These are phyloP conservation scores for Saccharomycopsis capsularis DNA, from an alignment of 805 yeast genomes.

Conservation along the genomic window DNA sequence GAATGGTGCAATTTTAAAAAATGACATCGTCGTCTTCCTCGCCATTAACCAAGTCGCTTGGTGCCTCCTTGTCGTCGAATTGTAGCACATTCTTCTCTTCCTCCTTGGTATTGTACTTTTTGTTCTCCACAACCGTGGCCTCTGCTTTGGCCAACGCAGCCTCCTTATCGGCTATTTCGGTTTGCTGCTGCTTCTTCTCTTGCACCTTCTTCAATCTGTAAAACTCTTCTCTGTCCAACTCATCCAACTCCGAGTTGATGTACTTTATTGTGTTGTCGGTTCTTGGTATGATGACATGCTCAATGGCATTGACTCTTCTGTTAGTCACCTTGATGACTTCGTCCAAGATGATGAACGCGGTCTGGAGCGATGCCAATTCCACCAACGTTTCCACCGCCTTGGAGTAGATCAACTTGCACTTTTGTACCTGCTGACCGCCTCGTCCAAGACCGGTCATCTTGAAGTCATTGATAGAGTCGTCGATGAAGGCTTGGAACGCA, in stretches of 20 bases:
- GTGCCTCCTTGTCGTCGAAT: slow-evolving; percentile 9
- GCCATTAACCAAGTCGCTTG: slow-evolving; percentile 27
- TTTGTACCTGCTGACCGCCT: slow-evolving; percentile 97
- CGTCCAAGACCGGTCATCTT: slow-evolving; percentile 95
- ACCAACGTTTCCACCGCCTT: slow-evolving; percentile 96
- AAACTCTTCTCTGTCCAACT: slow-evolving; percentile 96
- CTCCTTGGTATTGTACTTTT: slow-evolving; percentile 21
- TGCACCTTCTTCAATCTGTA: slow-evolving; percentile 94
- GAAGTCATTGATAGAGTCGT: slow-evolving; percentile 85
- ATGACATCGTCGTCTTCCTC: slow-evolving; percentile 30
- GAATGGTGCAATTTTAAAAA: too few species aligned
- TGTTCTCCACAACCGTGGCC: slow-evolving; percentile 23
- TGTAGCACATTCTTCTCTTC: slow-evolving; percentile 13
- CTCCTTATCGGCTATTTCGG: slow-evolving; percentile 24
- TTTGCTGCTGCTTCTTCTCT: slow-evolving; percentile 82
- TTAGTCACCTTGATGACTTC: slow-evolving; percentile 97
- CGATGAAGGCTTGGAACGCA: slow-evolving; percentile 78
- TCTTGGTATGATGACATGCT: slow-evolving; percentile 95
- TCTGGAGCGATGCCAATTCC: slow-evolving; percentile 91
- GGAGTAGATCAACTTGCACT: slow-evolving; percentile 87
- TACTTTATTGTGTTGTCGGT: slow-evolving; percentile 91
- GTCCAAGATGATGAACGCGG: slow-evolving; percentile 93
- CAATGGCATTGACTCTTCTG: slow-evolving; percentile 97
- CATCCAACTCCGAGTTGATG: slow-evolving; percentile 94
- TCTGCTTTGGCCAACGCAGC: slow-evolving; percentile 23